A percentile compares a stretch with the other conserved stretches of the same genome.
Evolutionary conservation across 1,139 yeast genomes (phyloP).

Genomic region (Blastobotrys arbuscula): DNA sequence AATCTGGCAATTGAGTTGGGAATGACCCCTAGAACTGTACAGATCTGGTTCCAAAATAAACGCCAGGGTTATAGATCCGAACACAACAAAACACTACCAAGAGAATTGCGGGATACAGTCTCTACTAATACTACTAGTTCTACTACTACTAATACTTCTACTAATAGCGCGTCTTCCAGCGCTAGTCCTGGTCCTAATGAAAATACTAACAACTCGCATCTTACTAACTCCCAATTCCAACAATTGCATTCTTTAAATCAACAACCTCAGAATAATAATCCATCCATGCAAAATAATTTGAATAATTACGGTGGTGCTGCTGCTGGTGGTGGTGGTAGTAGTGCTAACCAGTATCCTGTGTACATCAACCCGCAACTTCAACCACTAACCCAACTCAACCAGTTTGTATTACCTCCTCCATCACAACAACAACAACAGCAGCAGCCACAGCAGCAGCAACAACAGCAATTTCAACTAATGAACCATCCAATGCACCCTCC

Average conservation of each 20-base stretch:
- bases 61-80: conserved; percentile 54
- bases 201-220: too few species aligned
- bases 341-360: neutral
- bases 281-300: too few species aligned
- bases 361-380: neutral
- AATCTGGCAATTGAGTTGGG: conserved; percentile 38
- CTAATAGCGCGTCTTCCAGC: too few species aligned
- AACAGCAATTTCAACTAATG: neutral
- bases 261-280: too few species aligned
- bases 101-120: conserved; percentile 15
- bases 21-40: conserved; percentile 94
- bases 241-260: too few species aligned
- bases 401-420: neutral
- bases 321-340: too few species aligned
- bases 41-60: conserved; percentile 96
- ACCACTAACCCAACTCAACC: neutral
- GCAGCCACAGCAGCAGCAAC: neutral
- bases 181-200: too few species aligned
- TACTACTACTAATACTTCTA: neutral
- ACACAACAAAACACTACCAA: conserved; percentile 27
- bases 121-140: neutral
- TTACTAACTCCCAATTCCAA: too few species aligned
- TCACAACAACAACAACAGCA: neutral
- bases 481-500: neutral
- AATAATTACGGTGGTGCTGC: too few species aligned